Evolutionary conservation across 768 basidiomycete species (phyloP).

Genomic region (Podaxis mareebaensis): DNA sequence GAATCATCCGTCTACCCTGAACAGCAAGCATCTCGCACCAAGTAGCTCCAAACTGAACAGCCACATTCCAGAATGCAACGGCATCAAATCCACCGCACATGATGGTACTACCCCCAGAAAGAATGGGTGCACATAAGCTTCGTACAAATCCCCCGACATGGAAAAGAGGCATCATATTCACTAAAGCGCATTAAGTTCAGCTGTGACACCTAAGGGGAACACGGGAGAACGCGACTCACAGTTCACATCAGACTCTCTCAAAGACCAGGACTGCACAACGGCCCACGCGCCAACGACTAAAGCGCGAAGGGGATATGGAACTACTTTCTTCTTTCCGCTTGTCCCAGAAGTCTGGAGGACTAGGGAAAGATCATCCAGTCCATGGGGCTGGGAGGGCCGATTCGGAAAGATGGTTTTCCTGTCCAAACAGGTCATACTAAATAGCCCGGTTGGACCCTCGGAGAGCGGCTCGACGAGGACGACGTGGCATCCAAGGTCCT

Average conservation of each 20-base stretch:
- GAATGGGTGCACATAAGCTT: constrained; percentile 56
- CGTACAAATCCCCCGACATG: constrained; percentile 63
- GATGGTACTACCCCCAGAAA: constrained; percentile 55
- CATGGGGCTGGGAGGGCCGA: constrained; percentile 32
- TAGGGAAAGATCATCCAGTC: constrained; percentile 47
- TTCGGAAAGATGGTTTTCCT: constrained; percentile 14
- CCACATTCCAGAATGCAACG: constrained; percentile 47
- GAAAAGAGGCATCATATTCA: constrained; percentile 58
- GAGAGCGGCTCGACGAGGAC: constrained; percentile 34
- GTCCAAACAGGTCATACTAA: constrained; percentile 37
- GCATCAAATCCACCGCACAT: constrained; percentile 58
- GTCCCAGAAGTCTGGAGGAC: constrained; percentile 64
- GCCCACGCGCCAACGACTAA: constrained; percentile 46
- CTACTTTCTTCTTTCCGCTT: constrained; percentile 55
- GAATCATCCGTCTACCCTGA: neutral
- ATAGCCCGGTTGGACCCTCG: constrained; percentile 39
- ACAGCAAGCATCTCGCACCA: constrained; percentile 40
- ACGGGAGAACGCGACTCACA: constrained; percentile 28
- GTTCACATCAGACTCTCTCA: constrained; percentile 43
- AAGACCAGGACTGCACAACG: constrained; percentile 44
- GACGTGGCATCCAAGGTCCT: constrained; percentile 40
- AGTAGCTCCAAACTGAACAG: constrained; percentile 38
- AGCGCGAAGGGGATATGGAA: constrained; percentile 42
- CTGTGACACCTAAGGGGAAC: constrained; percentile 6
- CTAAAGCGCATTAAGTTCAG: constrained; percentile 21